Percentiles rank a stretch among this genome's conserved stretches.
phyloP scores from a whole-genome alignment of 108 stramenopile species.

The Nannochloropsis oceanica region DNA sequence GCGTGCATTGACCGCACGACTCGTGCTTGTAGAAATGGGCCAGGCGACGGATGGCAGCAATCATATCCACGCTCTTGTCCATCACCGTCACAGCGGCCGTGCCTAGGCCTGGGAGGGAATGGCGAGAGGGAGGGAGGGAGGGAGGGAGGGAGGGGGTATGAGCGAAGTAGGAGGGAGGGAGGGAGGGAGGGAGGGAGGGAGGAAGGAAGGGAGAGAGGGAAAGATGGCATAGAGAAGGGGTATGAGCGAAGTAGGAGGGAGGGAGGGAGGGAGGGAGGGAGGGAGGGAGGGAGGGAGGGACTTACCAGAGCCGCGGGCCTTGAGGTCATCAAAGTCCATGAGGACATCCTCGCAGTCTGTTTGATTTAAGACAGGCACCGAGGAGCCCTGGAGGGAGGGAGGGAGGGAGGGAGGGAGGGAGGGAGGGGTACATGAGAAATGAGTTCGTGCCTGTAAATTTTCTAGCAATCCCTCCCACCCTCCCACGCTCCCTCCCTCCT shows the following conservation, averaged over 20 bases:
- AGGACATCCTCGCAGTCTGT: constrained; percentile 84
- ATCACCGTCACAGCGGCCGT: constrained; percentile 99
- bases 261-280: background rate
- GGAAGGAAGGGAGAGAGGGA: too few relatives aligned
- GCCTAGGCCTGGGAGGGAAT: constrained; percentile 72
- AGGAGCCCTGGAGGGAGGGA: constrained; percentile 51
- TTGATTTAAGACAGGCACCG: constrained; percentile 93
- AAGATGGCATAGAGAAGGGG: background rate
- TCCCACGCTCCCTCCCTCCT: too few relatives aligned
- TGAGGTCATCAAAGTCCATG: constrained; percentile 99
- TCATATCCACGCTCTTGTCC: constrained; percentile 97
- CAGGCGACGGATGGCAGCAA: constrained; percentile 95
- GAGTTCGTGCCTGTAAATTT: too few relatives aligned
- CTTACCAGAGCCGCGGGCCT: constrained; percentile 1
- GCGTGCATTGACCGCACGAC: constrained; percentile 99
- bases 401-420: too few relatives aligned
- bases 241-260: background rate
- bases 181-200: background rate
- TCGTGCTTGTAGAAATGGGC: constrained; percentile 99
- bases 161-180: constrained; percentile 33
- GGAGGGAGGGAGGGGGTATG: background rate
- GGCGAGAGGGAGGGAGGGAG: constrained; percentile 24
- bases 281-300: background rate
- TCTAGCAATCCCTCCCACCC: too few relatives aligned
- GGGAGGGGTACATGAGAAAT: too few relatives aligned